Evolutionary conservation across 352 stramenopile species (phyloP).

Genomic region (Globisporangium carolinianum): DNA sequence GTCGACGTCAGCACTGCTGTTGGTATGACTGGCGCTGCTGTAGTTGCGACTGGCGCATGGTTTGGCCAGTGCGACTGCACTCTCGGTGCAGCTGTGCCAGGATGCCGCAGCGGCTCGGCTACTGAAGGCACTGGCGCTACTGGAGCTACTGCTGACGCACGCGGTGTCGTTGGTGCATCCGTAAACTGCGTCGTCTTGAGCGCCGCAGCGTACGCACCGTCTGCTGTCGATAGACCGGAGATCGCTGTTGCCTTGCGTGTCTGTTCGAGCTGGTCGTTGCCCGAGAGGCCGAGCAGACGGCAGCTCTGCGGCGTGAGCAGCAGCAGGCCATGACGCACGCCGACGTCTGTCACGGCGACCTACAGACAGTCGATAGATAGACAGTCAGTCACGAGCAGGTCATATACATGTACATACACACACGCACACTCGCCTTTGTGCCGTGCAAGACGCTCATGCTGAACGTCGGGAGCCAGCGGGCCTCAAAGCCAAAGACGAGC

Average conservation of each 20-base stretch:
- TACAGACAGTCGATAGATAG: slow-evolving; percentile 1
- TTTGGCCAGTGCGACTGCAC: too few relatives aligned
- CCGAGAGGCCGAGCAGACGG: slow-evolving; percentile 39
- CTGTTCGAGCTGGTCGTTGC: slow-evolving; percentile 18
- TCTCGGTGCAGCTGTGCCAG: background rate
- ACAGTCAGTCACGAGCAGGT: background rate
- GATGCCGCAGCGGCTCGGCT: background rate
- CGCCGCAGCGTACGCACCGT: slow-evolving; percentile 50
- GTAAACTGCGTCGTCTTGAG: slow-evolving; percentile 38
- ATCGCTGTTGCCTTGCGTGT: slow-evolving; percentile 6
- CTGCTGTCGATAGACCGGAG: too few relatives aligned
- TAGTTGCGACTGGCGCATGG: background rate
- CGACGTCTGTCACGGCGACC: slow-evolving; percentile 58
- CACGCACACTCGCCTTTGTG: slow-evolving; percentile 34
- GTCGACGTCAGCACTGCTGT: background rate
- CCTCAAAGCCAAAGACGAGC: slow-evolving; percentile 73
- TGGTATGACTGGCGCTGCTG: background rate
- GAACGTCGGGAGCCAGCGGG: slow-evolving; percentile 41
- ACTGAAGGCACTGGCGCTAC: background rate
- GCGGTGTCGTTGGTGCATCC: slow-evolving; percentile 6
- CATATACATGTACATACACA: too few relatives aligned
- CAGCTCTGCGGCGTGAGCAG: slow-evolving; percentile 63
- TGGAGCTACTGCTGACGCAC: background rate
- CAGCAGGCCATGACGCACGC: slow-evolving; percentile 63
- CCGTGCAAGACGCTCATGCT: slow-evolving; percentile 45